These are phyloP conservation scores for Coemansia sp. DNA, from an alignment of 192 early-diverging fungal species.

Conservation along the genomic window DNA sequence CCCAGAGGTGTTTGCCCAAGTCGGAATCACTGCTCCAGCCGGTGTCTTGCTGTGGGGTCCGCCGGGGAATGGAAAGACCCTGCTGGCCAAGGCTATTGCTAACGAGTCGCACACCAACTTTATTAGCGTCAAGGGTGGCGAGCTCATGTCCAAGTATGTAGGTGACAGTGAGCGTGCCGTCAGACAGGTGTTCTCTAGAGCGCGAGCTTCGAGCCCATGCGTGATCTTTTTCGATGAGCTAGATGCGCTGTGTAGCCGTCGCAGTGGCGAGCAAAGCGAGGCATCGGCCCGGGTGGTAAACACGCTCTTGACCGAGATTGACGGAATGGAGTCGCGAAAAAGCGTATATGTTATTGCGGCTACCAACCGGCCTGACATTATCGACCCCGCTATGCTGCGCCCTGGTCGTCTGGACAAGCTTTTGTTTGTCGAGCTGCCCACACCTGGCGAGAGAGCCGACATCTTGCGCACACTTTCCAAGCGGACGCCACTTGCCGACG, in stretches of 20 bases:
- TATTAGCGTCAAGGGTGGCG: conserved; percentile 97
- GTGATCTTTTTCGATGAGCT: conserved; percentile 99
- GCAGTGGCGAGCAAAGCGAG: conserved; percentile 85
- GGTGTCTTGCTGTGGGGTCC: conserved; percentile 98
- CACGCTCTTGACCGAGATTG: conserved; percentile 94
- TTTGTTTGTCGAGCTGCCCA: conserved; percentile 97
- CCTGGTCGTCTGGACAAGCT: conserved; percentile 95
- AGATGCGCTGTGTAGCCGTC: conserved; percentile 90
- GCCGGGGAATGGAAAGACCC: conserved; percentile 97
- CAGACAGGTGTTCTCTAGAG: conserved; percentile 93
- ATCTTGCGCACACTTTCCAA: conserved; percentile 82
- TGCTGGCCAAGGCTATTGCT: conserved; percentile 97
- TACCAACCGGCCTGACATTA: conserved; percentile 96
- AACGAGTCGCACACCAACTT: conserved; percentile 98
- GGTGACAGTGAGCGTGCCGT: conserved; percentile 98
- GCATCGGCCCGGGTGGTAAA: conserved; percentile 95
- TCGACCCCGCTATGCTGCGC: conserved; percentile 97
- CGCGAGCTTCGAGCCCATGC: conserved; percentile 90
- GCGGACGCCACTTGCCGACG: conserved; percentile 74
- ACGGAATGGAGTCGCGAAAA: conserved; percentile 88
- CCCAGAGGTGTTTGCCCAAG: conserved; percentile 82
- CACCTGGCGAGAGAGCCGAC: conserved; percentile 73
- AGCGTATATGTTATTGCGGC: conserved; percentile 97
- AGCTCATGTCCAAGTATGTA: conserved; percentile 98
- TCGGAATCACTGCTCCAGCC: conserved; percentile 89